Conservation (phyloP, 768 basidiomycete genomes). For the Tricholoma matsutake region DNA sequence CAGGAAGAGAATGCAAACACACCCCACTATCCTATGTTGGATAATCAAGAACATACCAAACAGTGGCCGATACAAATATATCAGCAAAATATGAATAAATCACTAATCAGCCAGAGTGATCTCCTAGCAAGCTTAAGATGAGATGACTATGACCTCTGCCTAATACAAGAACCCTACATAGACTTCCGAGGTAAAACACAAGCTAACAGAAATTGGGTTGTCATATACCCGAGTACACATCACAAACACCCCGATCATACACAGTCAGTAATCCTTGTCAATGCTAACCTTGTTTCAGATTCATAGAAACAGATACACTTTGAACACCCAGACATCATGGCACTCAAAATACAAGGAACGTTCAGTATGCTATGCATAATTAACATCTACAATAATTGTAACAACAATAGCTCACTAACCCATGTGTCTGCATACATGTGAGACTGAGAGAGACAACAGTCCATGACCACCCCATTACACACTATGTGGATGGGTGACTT, state of each 20-base stretch:
- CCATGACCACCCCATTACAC: too few relatives aligned
- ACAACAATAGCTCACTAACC: too few relatives aligned
- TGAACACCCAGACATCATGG: too few relatives aligned
- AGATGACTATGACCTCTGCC: neutral
- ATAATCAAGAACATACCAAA: neutral
- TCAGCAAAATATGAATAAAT: neutral
- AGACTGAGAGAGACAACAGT: too few relatives aligned
- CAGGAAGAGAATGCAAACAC: neutral
- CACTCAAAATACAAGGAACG: too few relatives aligned
- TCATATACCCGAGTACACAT: constrained; percentile 6
- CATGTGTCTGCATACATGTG: too few relatives aligned
- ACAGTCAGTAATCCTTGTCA: too few relatives aligned
- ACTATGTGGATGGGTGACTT: too few relatives aligned
- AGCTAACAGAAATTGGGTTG: neutral
- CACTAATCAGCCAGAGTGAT: neutral
- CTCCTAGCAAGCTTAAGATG: neutral
- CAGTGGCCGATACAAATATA: neutral
- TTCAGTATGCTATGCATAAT: too few relatives aligned
- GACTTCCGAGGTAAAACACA: neutral
- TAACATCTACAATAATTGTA: too few relatives aligned
- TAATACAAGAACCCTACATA: neutral
- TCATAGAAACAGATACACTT: too few relatives aligned
- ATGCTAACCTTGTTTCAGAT: too few relatives aligned
- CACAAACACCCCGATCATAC: neutral
- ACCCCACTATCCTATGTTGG: neutral